Evolutionary conservation across 176 grass and related monocot genomes (phyloP), one percentile per base, ranked within the genome.

Genomic region (Canna indica): DNA sequence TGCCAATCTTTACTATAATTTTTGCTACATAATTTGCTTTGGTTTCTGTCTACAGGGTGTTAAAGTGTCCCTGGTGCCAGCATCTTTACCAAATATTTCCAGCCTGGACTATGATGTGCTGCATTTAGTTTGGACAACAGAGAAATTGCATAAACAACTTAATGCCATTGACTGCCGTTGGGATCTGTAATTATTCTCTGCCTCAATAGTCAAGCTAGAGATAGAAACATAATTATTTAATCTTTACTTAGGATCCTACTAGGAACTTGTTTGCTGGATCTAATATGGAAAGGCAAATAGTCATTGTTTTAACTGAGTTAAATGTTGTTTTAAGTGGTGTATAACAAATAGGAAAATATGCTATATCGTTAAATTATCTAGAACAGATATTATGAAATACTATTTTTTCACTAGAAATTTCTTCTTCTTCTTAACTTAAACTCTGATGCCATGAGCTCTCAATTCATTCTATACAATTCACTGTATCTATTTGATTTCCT

Each of bases 141-240:
- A 97, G 61, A 93, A 83, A 62, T 74, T 97, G 82, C 81, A 93
- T 69, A 71, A 83, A 25, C 89, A 97, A 68, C 73, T 93, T 73
- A 80, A 82, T 78, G 77, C 87, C 59, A 76, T 93, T 73, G 84
- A 97, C 85, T 69, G 8, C 64, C 81, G 47, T 76, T 97, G 94
- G 89, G 77, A 87, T 48, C 87, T 80, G 94, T 92, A 76, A 86
- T 81, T 84, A 33, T 73, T 50, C 59, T 68, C 60, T n/a, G 13
- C 54, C 67, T 64, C 27, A 5, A 32, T 33, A 62, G 29, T 62
- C 33, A 16, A 16, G 29, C 4, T 62, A 33, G 13, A 62, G 14
- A 8, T 3, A 18, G 27, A 32, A 5, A 62, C 18, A 18, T 1
- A 62, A 62, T 31, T 13, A 30, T 61, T 30, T 16, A 15, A 44